Base-by-base conservation (phyloP, 139 green algal species). In the Deuterostichococcus epilithicus region DNA sequence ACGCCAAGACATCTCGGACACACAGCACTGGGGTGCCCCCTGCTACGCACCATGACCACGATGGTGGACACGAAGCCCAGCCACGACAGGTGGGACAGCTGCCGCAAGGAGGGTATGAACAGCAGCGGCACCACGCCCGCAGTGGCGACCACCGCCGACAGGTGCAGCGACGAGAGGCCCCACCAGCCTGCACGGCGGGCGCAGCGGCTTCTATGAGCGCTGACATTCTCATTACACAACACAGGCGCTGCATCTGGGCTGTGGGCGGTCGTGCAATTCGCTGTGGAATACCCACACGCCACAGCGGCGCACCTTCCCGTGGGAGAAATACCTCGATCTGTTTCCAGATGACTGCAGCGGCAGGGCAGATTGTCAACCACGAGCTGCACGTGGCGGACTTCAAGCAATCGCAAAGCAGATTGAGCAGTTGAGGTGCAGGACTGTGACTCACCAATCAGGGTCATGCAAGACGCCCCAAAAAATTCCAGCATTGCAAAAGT, bases 401-500 rank as follows among this genome's bases (percentile, higher is more conserved):
- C 8, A 8, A 23, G 42, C 42, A 52, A 52, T 52, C 8, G 8
- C 8, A 8, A 52, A 13, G 13, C 42, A 13, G 42, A 52, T 52
- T 8, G 13, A 52, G 8, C 13, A 8, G 42, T 13, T 52, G 42
- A 23, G 42, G 8, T 30, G 10, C 26, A 63, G 52, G 18, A 20
- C 52, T 30, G 52, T 20, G 3, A 28, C 52, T 63, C 52, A 63
- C 52, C 71, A 20, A 88, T 69, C 22, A 90, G 60, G 34, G 76
- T 72, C 26, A 90, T 80, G 32, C 78, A 79, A 23, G 74, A 76
- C 8, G 69, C 77, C 18, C 81, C 81, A 76, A 82, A 83, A 26
- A 90, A 82, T 73, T 90, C 86, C 22, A 74, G n/a, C 44, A 78
- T 38, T 4, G 83, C 78, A 52, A 88, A 79, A 4, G 59, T 26